Conservation (phyloP, 1,139 yeast genomes). For the Candida tunisiensis region DNA sequence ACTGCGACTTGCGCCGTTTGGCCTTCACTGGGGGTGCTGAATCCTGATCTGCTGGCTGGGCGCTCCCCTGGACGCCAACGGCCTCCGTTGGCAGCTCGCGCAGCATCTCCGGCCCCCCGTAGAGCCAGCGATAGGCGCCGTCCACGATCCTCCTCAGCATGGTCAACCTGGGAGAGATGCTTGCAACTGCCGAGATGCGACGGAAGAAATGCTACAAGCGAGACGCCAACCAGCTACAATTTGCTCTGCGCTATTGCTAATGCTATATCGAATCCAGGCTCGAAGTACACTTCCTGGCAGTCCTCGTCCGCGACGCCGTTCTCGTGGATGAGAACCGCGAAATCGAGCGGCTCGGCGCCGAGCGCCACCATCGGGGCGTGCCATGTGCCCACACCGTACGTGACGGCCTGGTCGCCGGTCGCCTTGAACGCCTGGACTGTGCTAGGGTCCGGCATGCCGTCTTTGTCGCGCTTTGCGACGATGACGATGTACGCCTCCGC, state of each 20-base stretch:
- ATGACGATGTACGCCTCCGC: constrained; percentile 56
- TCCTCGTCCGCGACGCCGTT: constrained; percentile 68
- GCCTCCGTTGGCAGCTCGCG: too few relatives aligned
- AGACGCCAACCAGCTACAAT: too few relatives aligned
- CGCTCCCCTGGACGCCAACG: too few relatives aligned
- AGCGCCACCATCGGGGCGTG: constrained; percentile 91
- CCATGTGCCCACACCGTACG: constrained; percentile 69
- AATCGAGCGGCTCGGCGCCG: constrained; percentile 37
- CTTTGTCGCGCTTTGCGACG: constrained; percentile 37
- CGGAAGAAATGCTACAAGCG: too few relatives aligned
- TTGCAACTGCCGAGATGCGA: too few relatives aligned
- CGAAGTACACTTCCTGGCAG: constrained; percentile 61
- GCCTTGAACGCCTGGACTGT: constrained; percentile 54
- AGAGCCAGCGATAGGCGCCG: too few relatives aligned
- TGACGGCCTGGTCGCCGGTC: constrained; percentile 73
- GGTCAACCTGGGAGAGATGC: too few relatives aligned
- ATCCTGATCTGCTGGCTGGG: constrained; percentile 4
- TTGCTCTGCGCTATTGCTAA: too few relatives aligned
- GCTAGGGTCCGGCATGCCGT: constrained; percentile 42
- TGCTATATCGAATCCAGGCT: constrained; percentile 9
- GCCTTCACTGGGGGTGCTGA: constrained; percentile 2
- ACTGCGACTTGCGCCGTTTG: constrained; percentile 16
- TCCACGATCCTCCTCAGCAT: too few relatives aligned
- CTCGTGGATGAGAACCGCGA: constrained; percentile 75
- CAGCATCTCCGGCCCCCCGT: too few relatives aligned